phyloP scores from a whole-genome alignment of 2,329 filamentous ascomycete genomes.

The Cladosporium sphaerospermum region DNA sequence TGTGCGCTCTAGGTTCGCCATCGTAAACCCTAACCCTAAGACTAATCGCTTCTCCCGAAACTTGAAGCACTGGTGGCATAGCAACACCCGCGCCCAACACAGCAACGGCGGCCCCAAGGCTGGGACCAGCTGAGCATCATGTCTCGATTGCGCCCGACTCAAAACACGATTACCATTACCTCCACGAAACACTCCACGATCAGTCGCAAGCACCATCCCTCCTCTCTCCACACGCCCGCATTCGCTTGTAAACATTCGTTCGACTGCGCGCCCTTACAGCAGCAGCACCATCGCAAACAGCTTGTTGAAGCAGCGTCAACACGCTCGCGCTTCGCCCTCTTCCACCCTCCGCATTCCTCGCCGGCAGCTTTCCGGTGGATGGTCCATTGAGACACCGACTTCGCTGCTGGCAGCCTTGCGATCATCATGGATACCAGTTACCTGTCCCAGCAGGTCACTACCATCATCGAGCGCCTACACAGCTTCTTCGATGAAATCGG shows the following conservation, averaged over 20 bases:
- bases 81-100: no score
- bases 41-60: no score
- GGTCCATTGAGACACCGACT: constrained; percentile 15
- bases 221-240: background rate
- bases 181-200: no score
- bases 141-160: no score
- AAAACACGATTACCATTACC: no score
- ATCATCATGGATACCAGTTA: constrained; percentile 78
- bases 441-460: constrained; percentile 89
- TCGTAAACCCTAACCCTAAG: no score
- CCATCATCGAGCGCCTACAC: constrained; percentile 87
- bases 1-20: no score
- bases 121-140: no score
- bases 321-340: background rate
- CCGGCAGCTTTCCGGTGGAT: constrained; percentile 14
- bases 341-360: constrained; percentile 16
- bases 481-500: constrained; percentile 96
- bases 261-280: background rate
- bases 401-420: constrained; percentile 26
- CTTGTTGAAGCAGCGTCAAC: background rate
- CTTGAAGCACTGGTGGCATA: no score
- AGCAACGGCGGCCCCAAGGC: no score
- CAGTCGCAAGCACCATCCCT: background rate
- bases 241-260: background rate
- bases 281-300: background rate